Conservation (phyloP, 2,329 filamentous ascomycete species). For the Fusarium lyarnte region DNA sequence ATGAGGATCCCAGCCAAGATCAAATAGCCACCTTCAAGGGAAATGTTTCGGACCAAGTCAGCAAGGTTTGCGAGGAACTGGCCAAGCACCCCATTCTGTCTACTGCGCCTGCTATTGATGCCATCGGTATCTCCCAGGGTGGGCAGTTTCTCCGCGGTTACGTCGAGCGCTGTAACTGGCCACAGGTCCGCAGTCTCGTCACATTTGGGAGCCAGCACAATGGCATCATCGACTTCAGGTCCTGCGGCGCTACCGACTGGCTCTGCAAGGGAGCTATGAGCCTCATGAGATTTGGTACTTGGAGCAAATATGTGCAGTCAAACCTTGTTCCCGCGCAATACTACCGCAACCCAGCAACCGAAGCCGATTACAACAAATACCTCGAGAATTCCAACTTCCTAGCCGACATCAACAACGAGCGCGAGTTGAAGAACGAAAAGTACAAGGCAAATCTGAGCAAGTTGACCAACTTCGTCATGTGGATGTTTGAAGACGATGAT, state of each 20-base stretch:
- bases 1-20: slow-evolving; percentile 73
- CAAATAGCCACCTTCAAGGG: slow-evolving; percentile 89
- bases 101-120: slow-evolving; percentile 85
- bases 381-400: slow-evolving; percentile 86
- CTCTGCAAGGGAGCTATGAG: slow-evolving; percentile 84
- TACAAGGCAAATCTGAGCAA: slow-evolving; percentile 77
- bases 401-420: slow-evolving; percentile 96
- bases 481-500: slow-evolving; percentile 85
- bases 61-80: slow-evolving; percentile 80
- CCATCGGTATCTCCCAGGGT: slow-evolving; percentile 93
- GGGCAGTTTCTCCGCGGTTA: slow-evolving; percentile 95
- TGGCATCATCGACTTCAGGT: slow-evolving; percentile 85
- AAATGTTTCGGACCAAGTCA: slow-evolving; percentile 83
- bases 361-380: slow-evolving; percentile 69
- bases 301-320: slow-evolving; percentile 79
- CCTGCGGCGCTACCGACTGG: slow-evolving; percentile 77
- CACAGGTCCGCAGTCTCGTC: slow-evolving; percentile 79
- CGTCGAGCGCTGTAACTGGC: slow-evolving; percentile 83
- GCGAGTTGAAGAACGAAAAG: slow-evolving; percentile 73
- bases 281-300: slow-evolving; percentile 81
- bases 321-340: slow-evolving; percentile 94
- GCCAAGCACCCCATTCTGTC: slow-evolving; percentile 80
- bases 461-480: slow-evolving; percentile 86
- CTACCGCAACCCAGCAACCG: slow-evolving; percentile 72
- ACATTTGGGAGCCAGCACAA: slow-evolving; percentile 94